Percentiles rank a stretch among this genome's conserved stretches.
phyloP scores from a whole-genome alignment of 202 grass and related monocot species.

The Cymbopogon flexuosus region DNA sequence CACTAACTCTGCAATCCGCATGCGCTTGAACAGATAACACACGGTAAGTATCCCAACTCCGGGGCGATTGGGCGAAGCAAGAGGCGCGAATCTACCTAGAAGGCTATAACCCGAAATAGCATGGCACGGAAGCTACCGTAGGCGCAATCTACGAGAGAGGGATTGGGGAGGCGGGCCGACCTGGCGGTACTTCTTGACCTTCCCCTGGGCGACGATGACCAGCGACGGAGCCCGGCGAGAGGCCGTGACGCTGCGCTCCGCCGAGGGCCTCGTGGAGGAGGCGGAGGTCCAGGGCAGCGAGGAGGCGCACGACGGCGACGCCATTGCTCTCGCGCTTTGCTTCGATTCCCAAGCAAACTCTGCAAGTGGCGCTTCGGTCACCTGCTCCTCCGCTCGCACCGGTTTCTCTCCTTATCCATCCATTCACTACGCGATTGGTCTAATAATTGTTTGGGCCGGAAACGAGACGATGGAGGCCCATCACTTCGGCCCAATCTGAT shows the following conservation, averaged over 20 bases:
- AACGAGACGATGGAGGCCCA: neutral
- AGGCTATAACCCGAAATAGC: neutral
- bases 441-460: neutral
- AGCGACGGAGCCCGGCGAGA: constrained; percentile 20
- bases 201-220: constrained; percentile 63
- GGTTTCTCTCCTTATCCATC: neutral
- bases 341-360: neutral
- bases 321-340: constrained; percentile 9
- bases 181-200: constrained; percentile 71
- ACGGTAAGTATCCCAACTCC: neutral
- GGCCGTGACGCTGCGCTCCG: neutral
- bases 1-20: neutral
- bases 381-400: neutral
- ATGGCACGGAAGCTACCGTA: neutral
- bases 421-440: neutral
- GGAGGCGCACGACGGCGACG: constrained; percentile 50
- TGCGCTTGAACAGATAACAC: neutral
- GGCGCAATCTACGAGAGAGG: neutral
- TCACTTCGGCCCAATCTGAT: neutral
- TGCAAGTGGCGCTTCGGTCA: neutral
- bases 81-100: neutral
- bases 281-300: constrained; percentile 38
- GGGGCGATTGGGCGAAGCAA: neutral
- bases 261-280: neutral
- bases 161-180: neutral